phyloP scores from a whole-genome alignment of 2,329 filamentous ascomycete genomes.

The Claviceps purpurea region DNA sequence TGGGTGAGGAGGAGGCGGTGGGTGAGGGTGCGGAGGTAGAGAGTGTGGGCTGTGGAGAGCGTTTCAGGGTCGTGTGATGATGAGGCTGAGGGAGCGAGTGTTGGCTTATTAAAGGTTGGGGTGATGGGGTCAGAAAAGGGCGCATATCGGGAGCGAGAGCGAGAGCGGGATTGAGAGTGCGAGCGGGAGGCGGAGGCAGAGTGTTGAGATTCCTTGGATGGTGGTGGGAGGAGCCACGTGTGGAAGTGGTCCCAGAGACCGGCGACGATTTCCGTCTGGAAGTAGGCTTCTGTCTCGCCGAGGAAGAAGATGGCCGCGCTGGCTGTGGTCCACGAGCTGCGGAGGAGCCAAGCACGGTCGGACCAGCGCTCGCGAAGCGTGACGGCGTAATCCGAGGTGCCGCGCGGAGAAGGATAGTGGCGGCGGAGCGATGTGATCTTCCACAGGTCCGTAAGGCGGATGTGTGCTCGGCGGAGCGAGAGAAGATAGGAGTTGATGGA shows the following conservation, averaged over 20 bases:
- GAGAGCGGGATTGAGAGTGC: too few relatives aligned
- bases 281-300: slow-evolving; percentile 73
- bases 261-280: slow-evolving; percentile 79
- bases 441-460: slow-evolving; percentile 77
- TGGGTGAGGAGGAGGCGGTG: slow-evolving; percentile 55
- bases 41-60: slow-evolving; percentile 64
- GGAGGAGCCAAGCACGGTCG: slow-evolving; percentile 51
- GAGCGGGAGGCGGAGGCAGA: neutral
- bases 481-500: slow-evolving; percentile 79
- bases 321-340: slow-evolving; percentile 80
- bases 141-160: too few relatives aligned
- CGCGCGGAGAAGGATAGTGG: slow-evolving; percentile 57
- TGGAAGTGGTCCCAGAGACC: slow-evolving; percentile 72
- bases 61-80: slow-evolving; percentile 66
- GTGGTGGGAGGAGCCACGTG: slow-evolving; percentile 47
- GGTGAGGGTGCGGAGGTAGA: slow-evolving; percentile 58
- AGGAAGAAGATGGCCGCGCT: slow-evolving; percentile 82
- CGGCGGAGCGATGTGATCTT: slow-evolving; percentile 67
- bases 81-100: neutral
- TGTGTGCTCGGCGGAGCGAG: slow-evolving; percentile 71
- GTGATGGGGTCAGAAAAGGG: neutral
- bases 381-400: slow-evolving; percentile 45
- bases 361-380: slow-evolving; percentile 52
- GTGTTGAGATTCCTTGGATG: neutral
- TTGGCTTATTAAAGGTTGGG: neutral